Evolutionary conservation across 2,329 filamentous ascomycete species (phyloP), one percentile per base, ranked within the genome.

Genomic region (Myriosclerotinia duriaeana): DNA sequence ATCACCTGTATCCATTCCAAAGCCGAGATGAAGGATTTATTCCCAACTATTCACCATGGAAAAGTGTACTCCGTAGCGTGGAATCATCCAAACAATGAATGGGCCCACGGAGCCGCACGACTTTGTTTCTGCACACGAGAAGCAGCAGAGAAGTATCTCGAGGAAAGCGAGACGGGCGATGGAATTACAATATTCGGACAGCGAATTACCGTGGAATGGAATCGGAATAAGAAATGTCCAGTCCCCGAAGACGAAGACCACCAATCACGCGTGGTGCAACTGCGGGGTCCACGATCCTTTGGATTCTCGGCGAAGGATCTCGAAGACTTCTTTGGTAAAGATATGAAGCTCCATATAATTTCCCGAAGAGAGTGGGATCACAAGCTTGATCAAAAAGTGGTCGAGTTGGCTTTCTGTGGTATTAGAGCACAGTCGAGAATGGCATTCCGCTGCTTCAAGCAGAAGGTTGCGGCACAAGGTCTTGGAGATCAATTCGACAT

Each of bases 311-410:
- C 34, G 4, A 15, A 66, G 5, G 44, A 36, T 17, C 26, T 69
- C 1, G 53, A 65, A 11, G 40, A 56, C 30, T 50, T 67, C 5
- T 65, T 72, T 17, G 46, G 55, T 3, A 53, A 65, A 5, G 62
- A 66, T 22, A 70, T 72, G 26, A 58, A 65, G 1, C 67, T 68
- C 22, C 54, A 68, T 3, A 58, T 71, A 11, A 59, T 68, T 1
- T 46, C 50, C 2, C 42, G 53, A n/a, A 44, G 30, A 40, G 65
- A 63, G 15, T 64, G 61, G 67, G 15, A 26, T n/a, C 56, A 42
- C 3, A 48, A 15, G 2, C 9, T 50, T 7, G 50, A 60, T 36
- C 15, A 46, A 22, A 66, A 67, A 6, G 53, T 65, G 0, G 42
- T 69, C 20, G 42, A 64, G 44, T n/a, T 69, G 1, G 53, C 48